Base-by-base conservation (phyloP, 257 asterid genomes). In the Jacaranda mimosifolia region DNA sequence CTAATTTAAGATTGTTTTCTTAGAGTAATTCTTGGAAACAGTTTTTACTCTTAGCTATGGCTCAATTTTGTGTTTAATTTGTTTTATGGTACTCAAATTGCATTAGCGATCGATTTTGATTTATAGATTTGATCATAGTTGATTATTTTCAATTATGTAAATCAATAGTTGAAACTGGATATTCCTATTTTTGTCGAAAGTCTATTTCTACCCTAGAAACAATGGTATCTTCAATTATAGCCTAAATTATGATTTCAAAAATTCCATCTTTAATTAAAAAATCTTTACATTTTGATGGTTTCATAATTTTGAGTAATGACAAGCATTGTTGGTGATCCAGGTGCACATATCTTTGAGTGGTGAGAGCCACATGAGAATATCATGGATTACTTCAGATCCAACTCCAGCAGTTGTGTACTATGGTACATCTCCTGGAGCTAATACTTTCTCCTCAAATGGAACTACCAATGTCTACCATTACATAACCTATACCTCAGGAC, bases 321-420 rank as follows among this genome's bases (percentile, higher is more conserved):
- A 21, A 19, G 2, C 6, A 12, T 26, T 1, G 11, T 3, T 60
- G 17, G 3, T 63, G 18, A 48, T 52, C 67, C 66, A 93, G 98
- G 97, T 94, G 57, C 97, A 90, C 75, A 66, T 90, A 75, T 89
- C 97, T 0, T 67, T 90, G 80, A 87, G 81, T 7, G 97, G 97
- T 6, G 49, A 19, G 9, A 83, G 86, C 3, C 82, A 86, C 66
- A 91, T 88, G 94, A 85, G 89, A 77, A 70, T 91, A 75, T 77
- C 95, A 11, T 92, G 97, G 97, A 86, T 93, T 9, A 89, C 94
- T 1, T 65, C 79, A 1, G 85, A 87, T 13, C 60, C 87, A 5
- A 78, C 83, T 36, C 90, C 92, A 15, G 58, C 96, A 0, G 76
- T 84, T 6, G 94, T 93, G 3, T 57, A 87, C 35, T 93, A 89